phyloP scores from a whole-genome alignment of 352 stramenopile genomes.

The Globisporangium spiculum region DNA sequence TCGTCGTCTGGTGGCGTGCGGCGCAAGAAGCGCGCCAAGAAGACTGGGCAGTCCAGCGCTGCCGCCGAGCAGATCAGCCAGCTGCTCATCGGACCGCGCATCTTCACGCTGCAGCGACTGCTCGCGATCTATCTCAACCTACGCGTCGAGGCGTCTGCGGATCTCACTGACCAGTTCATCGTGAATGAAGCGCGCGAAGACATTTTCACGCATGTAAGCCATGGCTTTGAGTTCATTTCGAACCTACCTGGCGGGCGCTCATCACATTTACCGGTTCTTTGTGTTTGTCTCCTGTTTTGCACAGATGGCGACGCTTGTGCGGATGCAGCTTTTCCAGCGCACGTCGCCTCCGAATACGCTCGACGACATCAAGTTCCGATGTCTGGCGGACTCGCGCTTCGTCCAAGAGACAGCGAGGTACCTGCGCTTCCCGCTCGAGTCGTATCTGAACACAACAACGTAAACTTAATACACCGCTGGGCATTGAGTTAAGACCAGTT shows the following conservation, averaged over 20 bases:
- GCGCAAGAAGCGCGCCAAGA: slow-evolving; percentile 46
- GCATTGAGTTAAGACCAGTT: not conserved
- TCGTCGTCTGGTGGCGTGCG: slow-evolving; percentile 51
- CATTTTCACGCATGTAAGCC: slow-evolving; percentile 70
- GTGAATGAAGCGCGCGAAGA: slow-evolving; percentile 53
- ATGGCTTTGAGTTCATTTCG: too few species aligned
- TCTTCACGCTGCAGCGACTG: slow-evolving; percentile 71
- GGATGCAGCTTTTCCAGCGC: slow-evolving; percentile 78
- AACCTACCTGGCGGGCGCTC: not conserved
- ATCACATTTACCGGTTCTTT: not conserved
- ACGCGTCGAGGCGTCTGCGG: slow-evolving; percentile 42
- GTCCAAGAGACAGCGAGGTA: slow-evolving; percentile 55
- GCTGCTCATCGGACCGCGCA: slow-evolving; percentile 63
- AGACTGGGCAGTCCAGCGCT: slow-evolving; percentile 34
- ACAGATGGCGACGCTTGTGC: slow-evolving; percentile 68
- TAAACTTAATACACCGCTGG: not conserved
- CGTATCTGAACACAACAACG: slow-evolving; percentile 45
- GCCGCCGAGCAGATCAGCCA: slow-evolving; percentile 47
- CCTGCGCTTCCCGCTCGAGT: slow-evolving; percentile 57
- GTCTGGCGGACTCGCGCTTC: slow-evolving; percentile 63
- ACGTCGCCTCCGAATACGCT: slow-evolving; percentile 61
- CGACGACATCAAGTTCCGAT: slow-evolving; percentile 79
- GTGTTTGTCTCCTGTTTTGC: not conserved
- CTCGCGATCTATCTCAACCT: slow-evolving; percentile 79
- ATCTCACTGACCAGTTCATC: slow-evolving; percentile 17